phyloP scores from a whole-genome alignment of 768 basidiomycete genomes.

The Cyclocybe cylindracea region DNA sequence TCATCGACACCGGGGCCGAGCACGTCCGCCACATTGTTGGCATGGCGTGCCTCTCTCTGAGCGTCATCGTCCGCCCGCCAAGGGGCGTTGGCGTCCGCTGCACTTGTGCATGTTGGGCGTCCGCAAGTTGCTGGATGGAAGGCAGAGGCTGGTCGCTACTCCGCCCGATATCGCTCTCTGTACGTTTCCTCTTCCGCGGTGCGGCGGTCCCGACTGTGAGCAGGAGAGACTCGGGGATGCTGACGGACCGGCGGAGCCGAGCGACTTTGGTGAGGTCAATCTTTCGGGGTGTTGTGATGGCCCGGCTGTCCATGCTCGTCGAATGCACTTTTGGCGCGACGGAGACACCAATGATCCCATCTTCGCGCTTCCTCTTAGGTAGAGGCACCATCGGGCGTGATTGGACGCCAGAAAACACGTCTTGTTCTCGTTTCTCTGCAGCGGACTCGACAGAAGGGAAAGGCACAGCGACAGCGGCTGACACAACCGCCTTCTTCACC shows the following conservation, averaged over 20 bases:
- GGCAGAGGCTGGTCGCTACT: too few species aligned
- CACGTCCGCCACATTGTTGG: conserved; percentile 30
- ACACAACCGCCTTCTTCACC: conserved; percentile 12
- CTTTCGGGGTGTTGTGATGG: conserved; percentile 8
- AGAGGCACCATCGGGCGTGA: too few species aligned
- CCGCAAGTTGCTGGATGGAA: too few species aligned
- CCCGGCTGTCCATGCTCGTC: conserved; percentile 4
- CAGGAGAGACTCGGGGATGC: conserved; percentile 14
- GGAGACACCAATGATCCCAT: too few species aligned
- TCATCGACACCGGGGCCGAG: conserved; percentile 5
- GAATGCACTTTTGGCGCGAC: neutral
- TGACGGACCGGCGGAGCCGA: conserved; percentile 9
- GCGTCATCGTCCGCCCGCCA: neutral
- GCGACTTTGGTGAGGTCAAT: conserved; percentile 17
- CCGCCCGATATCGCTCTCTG: neutral
- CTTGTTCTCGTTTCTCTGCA: neutral
- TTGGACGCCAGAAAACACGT: neutral
- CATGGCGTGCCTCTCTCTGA: conserved; percentile 18
- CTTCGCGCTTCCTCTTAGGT: too few species aligned
- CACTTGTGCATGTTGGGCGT: too few species aligned
- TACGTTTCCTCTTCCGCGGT: conserved; percentile 19
- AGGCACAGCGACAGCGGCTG: conserved; percentile 4
- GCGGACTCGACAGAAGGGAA: conserved; percentile 9
- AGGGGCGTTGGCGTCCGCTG: conserved; percentile 1
- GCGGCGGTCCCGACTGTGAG: neutral